phyloP scores from a whole-genome alignment of 2,329 filamentous ascomycete genomes.

The Leptodontidium sp. region DNA sequence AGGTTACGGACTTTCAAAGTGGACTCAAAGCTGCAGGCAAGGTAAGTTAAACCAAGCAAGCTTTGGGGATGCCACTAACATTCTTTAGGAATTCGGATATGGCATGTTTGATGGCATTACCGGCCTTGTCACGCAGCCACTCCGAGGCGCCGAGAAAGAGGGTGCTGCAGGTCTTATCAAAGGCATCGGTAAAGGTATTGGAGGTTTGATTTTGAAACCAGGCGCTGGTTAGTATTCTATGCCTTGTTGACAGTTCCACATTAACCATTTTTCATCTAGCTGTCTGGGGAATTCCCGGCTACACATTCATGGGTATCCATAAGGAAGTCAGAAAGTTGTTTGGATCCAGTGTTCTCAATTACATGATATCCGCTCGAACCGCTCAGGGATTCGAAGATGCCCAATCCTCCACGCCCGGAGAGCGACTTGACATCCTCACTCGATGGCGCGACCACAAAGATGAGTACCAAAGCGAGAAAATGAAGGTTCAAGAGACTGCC shows the following conservation, averaged over 20 bases:
- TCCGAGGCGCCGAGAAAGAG: conserved; percentile 68
- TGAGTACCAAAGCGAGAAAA: conserved; percentile 50
- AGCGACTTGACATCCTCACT: conserved; percentile 69
- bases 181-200: conserved; percentile 83
- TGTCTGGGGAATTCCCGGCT: conserved; percentile 77
- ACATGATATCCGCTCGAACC: conserved; percentile 80
- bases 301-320: conserved; percentile 83
- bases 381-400: conserved; percentile 77
- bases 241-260: background rate
- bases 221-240: conserved; percentile 66
- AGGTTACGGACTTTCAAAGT: conserved; percentile 70
- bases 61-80: conserved; percentile 39
- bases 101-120: conserved; percentile 71
- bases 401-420: conserved; percentile 59
- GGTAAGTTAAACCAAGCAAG: background rate
- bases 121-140: conserved; percentile 66
- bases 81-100: conserved; percentile 62
- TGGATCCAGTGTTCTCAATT: conserved; percentile 76
- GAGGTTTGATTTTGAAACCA: conserved; percentile 84
- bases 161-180: conserved; percentile 75
- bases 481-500: conserved; percentile 46
- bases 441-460: conserved; percentile 56
- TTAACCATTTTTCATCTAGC: conserved; percentile 49
- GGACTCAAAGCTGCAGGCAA: conserved; percentile 65
- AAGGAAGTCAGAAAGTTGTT: conserved; percentile 78